Evolutionary conservation across 257 asterid genomes (phyloP).

Genomic region (Solanum bulbocastanum): DNA sequence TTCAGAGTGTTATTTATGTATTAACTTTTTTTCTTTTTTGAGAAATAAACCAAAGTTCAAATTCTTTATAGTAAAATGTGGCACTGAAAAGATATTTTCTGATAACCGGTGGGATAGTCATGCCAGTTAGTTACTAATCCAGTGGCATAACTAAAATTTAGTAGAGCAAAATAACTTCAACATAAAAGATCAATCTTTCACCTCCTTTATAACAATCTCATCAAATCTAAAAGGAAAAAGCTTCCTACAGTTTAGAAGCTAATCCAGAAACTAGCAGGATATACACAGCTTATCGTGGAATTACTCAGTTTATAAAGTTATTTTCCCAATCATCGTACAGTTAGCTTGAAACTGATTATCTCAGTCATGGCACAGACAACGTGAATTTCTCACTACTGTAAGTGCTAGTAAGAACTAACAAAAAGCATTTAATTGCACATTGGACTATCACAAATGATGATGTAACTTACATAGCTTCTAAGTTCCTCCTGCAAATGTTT

Average conservation of each 20-base stretch:
- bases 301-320: background rate
- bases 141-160: background rate
- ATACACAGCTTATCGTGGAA: background rate
- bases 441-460: background rate
- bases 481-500: slow-evolving; percentile 90
- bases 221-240: background rate
- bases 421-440: background rate
- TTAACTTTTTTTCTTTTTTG: background rate
- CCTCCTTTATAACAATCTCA: background rate
- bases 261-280: background rate
- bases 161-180: background rate
- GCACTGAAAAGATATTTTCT: background rate
- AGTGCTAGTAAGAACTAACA: background rate
- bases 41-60: background rate
- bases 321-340: background rate
- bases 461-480: slow-evolving; percentile 65
- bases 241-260: background rate
- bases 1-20: background rate
- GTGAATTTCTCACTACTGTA: background rate
- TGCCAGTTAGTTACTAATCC: background rate
- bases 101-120: background rate
- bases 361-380: background rate
- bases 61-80: background rate
- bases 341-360: background rate
- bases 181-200: background rate